phyloP scores from a whole-genome alignment of 2,329 filamentous ascomycete genomes.

The Metarhizium brunneum region DNA sequence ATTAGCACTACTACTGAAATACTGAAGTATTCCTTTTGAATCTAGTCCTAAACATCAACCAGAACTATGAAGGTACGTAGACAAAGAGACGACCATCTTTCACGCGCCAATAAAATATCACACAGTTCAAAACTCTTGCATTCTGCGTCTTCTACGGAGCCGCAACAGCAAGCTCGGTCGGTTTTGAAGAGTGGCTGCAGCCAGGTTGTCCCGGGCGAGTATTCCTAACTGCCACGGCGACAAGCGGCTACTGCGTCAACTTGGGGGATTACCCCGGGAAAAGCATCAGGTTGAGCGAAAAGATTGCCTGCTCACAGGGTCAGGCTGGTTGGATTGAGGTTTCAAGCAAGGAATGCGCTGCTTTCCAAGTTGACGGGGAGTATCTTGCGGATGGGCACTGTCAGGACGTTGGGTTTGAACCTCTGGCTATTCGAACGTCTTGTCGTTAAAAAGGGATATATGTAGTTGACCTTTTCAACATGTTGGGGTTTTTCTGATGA shows the following conservation, averaged over 20 bases:
- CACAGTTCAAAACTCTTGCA: too few species aligned
- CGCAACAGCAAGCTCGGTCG: too few species aligned
- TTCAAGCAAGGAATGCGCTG: not conserved
- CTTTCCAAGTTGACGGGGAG: not conserved
- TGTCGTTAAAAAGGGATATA: not conserved
- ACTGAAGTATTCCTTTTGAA: too few species aligned
- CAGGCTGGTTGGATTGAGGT: not conserved
- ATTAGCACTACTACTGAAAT: too few species aligned
- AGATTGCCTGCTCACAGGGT: not conserved
- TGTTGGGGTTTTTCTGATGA: not conserved
- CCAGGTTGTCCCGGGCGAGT: not conserved
- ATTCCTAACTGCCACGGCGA: not conserved
- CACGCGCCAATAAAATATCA: too few species aligned
- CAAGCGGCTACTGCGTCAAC: not conserved
- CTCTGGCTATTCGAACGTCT: not conserved
- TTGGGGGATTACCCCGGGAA: not conserved
- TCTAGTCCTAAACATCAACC: too few species aligned
- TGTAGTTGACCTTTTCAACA: too few species aligned
- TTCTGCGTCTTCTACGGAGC: too few species aligned
- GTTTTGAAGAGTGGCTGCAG: not conserved
- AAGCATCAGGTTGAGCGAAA: not conserved
- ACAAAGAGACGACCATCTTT: too few species aligned
- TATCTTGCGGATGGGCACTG: not conserved
- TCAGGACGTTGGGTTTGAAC: not conserved
- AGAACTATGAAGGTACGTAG: too few species aligned